Evolutionary conservation across 2,329 filamentous ascomycete species (phyloP).

Genomic region (Trichoderma lentiforme): DNA sequence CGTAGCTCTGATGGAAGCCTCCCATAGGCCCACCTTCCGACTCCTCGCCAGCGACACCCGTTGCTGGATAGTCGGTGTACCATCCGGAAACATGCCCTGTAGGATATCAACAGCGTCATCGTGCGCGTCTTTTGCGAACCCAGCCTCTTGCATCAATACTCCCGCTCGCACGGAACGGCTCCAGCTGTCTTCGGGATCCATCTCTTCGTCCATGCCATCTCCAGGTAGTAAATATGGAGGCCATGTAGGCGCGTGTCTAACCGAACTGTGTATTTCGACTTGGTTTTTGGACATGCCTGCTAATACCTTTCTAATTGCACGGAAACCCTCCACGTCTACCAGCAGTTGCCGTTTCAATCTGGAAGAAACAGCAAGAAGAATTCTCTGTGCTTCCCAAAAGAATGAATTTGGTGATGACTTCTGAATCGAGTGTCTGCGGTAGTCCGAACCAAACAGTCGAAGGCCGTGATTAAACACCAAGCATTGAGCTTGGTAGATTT

Average conservation of each 20-base stretch:
- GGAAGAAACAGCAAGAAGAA: slow-evolving; percentile 51
- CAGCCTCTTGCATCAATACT: slow-evolving; percentile 53
- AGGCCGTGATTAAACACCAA: slow-evolving; percentile 32
- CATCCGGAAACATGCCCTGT: slow-evolving; percentile 49
- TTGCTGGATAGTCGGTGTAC: slow-evolving; percentile 56
- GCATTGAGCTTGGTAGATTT: slow-evolving; percentile 30
- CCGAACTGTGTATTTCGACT: slow-evolving; percentile 47
- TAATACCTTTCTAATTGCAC: slow-evolving; percentile 52
- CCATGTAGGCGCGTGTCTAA: slow-evolving; percentile 52
- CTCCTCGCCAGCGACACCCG: slow-evolving; percentile 23
- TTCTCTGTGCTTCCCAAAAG: slow-evolving; percentile 55
- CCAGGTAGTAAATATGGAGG: slow-evolving; percentile 57
- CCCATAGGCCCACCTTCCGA: slow-evolving; percentile 43
- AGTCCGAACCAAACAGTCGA: slow-evolving; percentile 27
- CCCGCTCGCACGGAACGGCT: slow-evolving; percentile 54
- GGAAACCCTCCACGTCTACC: slow-evolving; percentile 51
- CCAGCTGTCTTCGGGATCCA: slow-evolving; percentile 48
- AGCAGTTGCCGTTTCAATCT: slow-evolving; percentile 46
- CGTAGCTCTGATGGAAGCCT: slow-evolving; percentile 55
- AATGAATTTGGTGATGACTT: slow-evolving; percentile 30
- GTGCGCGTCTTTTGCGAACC: slow-evolving; percentile 45
- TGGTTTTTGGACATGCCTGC: slow-evolving; percentile 51
- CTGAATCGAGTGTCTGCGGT: slow-evolving; percentile 25
- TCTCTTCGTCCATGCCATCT: slow-evolving; percentile 58
- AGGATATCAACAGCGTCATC: slow-evolving; percentile 51